These are phyloP conservation scores for Sporisorium iseilematis-ciliati DNA, from an alignment of 1,284 basidiomycete species.

Conservation along the genomic window DNA sequence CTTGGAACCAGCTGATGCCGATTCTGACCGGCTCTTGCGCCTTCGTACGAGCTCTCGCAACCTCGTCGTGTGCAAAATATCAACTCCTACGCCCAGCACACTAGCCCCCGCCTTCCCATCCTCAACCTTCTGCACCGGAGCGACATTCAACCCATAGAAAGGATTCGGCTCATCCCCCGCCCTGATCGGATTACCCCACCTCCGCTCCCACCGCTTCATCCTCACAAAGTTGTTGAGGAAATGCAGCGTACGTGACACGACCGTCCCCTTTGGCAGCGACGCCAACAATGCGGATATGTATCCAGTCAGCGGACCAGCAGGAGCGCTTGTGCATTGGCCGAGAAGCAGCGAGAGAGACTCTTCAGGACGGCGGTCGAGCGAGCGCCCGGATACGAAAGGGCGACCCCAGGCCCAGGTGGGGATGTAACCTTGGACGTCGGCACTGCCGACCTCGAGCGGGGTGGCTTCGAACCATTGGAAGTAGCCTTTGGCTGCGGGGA, in stretches of 20 bases:
- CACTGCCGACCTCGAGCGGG: conserved; percentile 67
- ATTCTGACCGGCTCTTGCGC: background rate
- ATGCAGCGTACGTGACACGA: conserved; percentile 53
- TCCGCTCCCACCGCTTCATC: conserved; percentile 62
- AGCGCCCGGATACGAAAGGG: conserved; percentile 60
- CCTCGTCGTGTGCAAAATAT: conserved; percentile 57
- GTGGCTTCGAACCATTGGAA: conserved; percentile 70
- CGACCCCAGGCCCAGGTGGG: conserved; percentile 69
- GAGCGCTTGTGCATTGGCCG: conserved; percentile 69
- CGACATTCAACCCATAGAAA: conserved; percentile 58
- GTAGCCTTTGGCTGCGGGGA: conserved; percentile 28
- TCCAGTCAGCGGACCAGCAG: conserved; percentile 66
- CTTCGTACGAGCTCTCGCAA: conserved; percentile 42
- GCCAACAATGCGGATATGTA: conserved; percentile 66
- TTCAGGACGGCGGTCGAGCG: conserved; percentile 56
- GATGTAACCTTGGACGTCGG: conserved; percentile 68
- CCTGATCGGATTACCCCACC: conserved; percentile 68
- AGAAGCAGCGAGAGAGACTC: conserved; percentile 63
- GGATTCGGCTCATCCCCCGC: conserved; percentile 68
- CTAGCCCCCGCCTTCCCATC: background rate
- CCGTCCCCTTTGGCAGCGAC: conserved; percentile 61
- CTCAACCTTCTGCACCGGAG: conserved; percentile 13
- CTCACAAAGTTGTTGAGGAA: conserved; percentile 63
- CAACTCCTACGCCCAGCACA: conserved; percentile 65
- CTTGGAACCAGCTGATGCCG: background rate